Evolutionary conservation across 2,329 filamentous ascomycete species (phyloP).

Genomic region (Chaetomium strumarium): DNA sequence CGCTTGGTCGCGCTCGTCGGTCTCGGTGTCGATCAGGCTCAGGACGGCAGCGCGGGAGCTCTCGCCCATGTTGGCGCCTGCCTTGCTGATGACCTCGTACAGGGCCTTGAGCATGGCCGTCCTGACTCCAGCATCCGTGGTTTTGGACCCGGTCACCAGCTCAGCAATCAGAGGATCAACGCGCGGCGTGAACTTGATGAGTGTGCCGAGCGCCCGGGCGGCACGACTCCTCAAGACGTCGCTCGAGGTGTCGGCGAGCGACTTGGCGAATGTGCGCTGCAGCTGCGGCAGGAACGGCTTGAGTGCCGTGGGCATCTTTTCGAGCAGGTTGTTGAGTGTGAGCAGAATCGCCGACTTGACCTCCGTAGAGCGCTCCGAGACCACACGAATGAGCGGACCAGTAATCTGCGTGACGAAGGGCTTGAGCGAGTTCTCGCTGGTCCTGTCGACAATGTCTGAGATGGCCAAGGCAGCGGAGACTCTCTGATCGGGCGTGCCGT

Average conservation of each 20-base stretch:
- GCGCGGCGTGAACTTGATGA: conserved; percentile 92
- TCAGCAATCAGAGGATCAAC: conserved; percentile 91
- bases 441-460: conserved; percentile 91
- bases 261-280: conserved; percentile 94
- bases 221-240: conserved; percentile 81
- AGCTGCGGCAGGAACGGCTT: conserved; percentile 97
- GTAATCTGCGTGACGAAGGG: conserved; percentile 97
- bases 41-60: conserved; percentile 80
- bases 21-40: conserved; percentile 78
- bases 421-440: conserved; percentile 79
- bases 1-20: conserved; percentile 64
- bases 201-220: conserved; percentile 85
- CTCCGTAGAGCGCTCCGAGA: conserved; percentile 91
- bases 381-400: conserved; percentile 92
- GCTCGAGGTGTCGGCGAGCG: conserved; percentile 86
- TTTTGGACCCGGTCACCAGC: conserved; percentile 92
- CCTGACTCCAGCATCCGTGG: conserved; percentile 75
- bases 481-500: conserved; percentile 86
- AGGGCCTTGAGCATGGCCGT: conserved; percentile 96
- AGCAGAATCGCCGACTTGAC: conserved; percentile 93
- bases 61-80: conserved; percentile 91
- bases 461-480: conserved; percentile 89
- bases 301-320: conserved; percentile 92
- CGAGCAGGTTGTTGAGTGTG: conserved; percentile 88
- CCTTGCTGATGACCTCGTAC: conserved; percentile 94